A percentile compares a stretch with the other conserved stretches of the same genome.
These are phyloP conservation scores for Fraxinus sp. DNA, from an alignment of 305 asterid species.

Conservation along the genomic window DNA sequence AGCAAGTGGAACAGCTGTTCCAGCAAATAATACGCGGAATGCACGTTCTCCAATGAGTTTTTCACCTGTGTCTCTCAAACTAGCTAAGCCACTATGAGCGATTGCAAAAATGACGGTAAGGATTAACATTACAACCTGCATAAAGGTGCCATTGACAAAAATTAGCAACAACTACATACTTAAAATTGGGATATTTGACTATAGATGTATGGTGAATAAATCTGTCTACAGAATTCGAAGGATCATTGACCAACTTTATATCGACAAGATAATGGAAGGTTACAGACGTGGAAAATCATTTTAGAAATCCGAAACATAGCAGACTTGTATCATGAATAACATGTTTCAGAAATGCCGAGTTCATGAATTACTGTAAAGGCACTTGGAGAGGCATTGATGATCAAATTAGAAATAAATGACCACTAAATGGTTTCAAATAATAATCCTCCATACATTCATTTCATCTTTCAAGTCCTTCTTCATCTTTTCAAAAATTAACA, in stretches of 20 bases:
- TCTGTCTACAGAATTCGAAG: neutral
- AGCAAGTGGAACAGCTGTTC: constrained; percentile 85
- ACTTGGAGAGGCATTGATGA: neutral
- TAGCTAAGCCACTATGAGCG: constrained; percentile 96
- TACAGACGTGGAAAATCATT: neutral
- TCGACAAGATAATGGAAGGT: neutral
- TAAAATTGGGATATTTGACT: neutral
- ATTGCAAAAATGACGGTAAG: constrained; percentile 77
- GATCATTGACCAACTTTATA: neutral
- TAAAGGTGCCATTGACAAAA: neutral
- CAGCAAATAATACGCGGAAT: constrained; percentile 93
- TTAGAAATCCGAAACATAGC: neutral
- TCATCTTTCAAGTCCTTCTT: neutral
- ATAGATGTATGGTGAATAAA: neutral
- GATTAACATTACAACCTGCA: constrained; percentile 72
- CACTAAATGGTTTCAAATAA: neutral
- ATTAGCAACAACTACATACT: constrained; percentile 14
- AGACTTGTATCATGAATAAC: neutral
- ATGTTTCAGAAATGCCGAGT: neutral
- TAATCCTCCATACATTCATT: neutral
- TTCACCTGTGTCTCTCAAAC: constrained; percentile 94
- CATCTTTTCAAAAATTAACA: neutral
- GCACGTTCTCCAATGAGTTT: constrained; percentile 93
- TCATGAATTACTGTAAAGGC: neutral
- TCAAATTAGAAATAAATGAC: neutral